A percentile compares a stretch with the other conserved stretches of the same genome.
Evolutionary conservation across 2,329 filamentous ascomycete genomes (phyloP).

Genomic region (Pseudogymnoascus sp.): DNA sequence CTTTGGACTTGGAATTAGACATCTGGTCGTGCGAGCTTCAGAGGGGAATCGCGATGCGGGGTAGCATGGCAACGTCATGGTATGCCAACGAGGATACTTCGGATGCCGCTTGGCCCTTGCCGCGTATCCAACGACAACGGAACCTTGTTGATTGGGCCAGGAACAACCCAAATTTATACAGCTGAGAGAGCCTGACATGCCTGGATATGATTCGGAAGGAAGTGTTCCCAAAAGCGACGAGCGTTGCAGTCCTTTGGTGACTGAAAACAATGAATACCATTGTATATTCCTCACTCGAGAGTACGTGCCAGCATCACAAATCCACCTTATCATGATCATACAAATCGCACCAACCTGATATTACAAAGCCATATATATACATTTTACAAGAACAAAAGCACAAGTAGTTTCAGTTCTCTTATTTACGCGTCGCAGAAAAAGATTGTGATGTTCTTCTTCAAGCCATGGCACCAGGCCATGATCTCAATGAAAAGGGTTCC

Average conservation of each 20-base stretch:
- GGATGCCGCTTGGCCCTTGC: neutral
- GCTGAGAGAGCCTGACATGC: neutral
- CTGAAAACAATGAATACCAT: neutral
- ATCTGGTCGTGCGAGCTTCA: neutral
- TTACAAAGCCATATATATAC: neutral
- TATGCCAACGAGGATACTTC: neutral
- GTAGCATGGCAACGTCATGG: neutral
- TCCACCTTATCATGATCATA: neutral
- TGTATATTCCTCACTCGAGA: neutral
- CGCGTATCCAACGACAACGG: neutral
- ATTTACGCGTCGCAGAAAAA: neutral
- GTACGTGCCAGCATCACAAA: neutral
- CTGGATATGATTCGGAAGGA: neutral
- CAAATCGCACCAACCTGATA: neutral
- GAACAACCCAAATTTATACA: neutral
- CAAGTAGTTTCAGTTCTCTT: neutral
- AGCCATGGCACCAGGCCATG: conserved; percentile 11
- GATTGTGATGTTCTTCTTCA: conserved; percentile 18
- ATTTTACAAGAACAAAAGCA: neutral
- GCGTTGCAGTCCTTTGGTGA: neutral
- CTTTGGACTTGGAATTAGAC: neutral
- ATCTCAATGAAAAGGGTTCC: conserved; percentile 22
- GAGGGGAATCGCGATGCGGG: neutral
- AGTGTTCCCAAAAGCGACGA: neutral
- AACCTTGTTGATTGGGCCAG: neutral